Conservation (phyloP, 805 yeast genomes). For the Suhomyces sp. region DNA sequence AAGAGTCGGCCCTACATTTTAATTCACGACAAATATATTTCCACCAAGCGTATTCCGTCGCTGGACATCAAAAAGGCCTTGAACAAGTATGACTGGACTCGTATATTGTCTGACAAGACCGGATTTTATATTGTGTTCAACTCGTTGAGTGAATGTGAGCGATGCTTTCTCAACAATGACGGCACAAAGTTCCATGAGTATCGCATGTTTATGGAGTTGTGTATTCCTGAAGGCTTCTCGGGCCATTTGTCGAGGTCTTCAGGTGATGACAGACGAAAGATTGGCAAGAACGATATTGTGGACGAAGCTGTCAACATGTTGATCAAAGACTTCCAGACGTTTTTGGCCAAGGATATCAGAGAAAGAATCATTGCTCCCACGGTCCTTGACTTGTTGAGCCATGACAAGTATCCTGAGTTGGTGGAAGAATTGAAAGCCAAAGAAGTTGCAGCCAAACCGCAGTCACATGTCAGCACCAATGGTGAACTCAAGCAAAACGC, state of each 20-base stretch:
- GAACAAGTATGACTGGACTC: constrained; percentile 60
- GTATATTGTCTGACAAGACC: constrained; percentile 56
- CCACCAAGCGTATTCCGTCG: constrained; percentile 46
- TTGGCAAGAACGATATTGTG: constrained; percentile 33
- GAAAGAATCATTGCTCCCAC: constrained; percentile 71
- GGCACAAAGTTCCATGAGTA: constrained; percentile 49
- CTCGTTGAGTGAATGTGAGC: constrained; percentile 52
- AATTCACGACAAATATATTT: constrained; percentile 49
- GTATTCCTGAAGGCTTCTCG: constrained; percentile 45
- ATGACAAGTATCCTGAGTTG: constrained; percentile 54
- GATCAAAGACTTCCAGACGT: constrained; percentile 59
- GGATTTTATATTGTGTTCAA: constrained; percentile 77
- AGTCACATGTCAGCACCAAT: constrained; percentile 8
- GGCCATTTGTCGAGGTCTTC: constrained; percentile 7
- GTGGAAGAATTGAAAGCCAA: constrained; percentile 35
- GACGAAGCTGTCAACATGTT: constrained; percentile 59
- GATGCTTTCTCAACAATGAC: constrained; percentile 60
- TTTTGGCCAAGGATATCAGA: constrained; percentile 66
- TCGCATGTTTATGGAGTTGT: constrained; percentile 56
- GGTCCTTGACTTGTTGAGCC: constrained; percentile 58
- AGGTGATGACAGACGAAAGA: constrained; percentile 13
- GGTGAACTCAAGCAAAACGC: constrained; percentile 24
- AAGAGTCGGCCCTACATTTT: constrained; percentile 58
- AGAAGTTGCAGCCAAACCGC: constrained; percentile 16
- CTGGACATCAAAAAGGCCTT: constrained; percentile 60